phyloP scores from a whole-genome alignment of 2,329 filamentous ascomycete species.

The Venturia pyrina region DNA sequence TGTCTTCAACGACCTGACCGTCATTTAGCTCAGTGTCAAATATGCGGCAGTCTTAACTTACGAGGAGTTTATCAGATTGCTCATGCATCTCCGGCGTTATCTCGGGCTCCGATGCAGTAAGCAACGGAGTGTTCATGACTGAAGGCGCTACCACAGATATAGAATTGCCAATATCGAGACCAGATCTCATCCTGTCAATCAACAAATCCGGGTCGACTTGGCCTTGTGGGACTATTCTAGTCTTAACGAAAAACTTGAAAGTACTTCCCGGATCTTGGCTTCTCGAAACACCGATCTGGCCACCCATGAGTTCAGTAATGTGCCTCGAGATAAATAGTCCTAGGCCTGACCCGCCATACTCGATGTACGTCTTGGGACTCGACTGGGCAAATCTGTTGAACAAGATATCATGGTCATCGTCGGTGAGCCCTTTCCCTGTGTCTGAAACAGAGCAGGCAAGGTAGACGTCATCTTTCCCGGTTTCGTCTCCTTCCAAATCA shows the following conservation, averaged over 20 bases:
- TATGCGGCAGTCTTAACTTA: neutral
- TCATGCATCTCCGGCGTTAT: neutral
- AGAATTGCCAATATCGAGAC: neutral
- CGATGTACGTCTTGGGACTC: constrained; percentile 49
- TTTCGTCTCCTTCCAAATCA: constrained; percentile 7
- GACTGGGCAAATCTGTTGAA: constrained; percentile 64
- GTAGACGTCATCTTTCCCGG: constrained; percentile 14
- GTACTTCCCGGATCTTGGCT: constrained; percentile 49
- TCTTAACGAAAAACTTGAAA: constrained; percentile 57
- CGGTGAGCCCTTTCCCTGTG: constrained; percentile 39
- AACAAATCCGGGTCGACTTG: neutral
- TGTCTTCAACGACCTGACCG: constrained; percentile 13
- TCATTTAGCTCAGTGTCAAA: neutral
- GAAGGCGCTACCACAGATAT: neutral
- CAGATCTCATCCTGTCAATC: neutral
- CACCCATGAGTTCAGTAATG: constrained; percentile 59
- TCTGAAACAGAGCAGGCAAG: constrained; percentile 14
- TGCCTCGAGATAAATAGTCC: constrained; percentile 60
- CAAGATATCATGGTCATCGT: constrained; percentile 44
- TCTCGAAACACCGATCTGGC: constrained; percentile 56
- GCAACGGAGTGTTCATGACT: neutral
- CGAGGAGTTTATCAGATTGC: neutral
- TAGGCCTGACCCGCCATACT: constrained; percentile 9
- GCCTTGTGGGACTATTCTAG: neutral
- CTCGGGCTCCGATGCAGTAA: neutral